These are phyloP conservation scores for Sordariomycetes sp. DNA, from an alignment of 2,329 filamentous ascomycete genomes.

Conservation along the genomic window DNA sequence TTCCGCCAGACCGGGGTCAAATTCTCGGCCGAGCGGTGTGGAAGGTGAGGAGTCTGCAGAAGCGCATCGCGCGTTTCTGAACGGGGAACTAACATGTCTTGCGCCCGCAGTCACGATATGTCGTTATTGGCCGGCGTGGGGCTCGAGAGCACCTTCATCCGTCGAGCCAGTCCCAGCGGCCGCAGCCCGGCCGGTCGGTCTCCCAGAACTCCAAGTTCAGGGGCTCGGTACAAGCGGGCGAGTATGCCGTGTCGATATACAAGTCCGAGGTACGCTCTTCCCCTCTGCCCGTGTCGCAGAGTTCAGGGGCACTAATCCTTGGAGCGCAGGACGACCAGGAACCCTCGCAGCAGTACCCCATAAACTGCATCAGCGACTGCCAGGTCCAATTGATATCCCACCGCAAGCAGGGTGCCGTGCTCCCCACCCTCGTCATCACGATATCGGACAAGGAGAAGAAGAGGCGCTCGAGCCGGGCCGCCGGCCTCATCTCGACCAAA, in stretches of 20 bases:
- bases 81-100: neutral
- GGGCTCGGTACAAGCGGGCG: constrained; percentile 18
- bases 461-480: constrained; percentile 52
- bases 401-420: constrained; percentile 48
- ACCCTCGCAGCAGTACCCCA: constrained; percentile 40
- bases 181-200: constrained; percentile 24
- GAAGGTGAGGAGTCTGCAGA: constrained; percentile 29
- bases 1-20: constrained; percentile 38
- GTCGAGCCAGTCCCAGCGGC: constrained; percentile 27
- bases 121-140: constrained; percentile 37
- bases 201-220: constrained; percentile 16
- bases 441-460: constrained; percentile 52
- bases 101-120: constrained; percentile 41
- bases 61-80: neutral
- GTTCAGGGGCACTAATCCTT: neutral
- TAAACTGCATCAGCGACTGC: constrained; percentile 42
- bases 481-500: constrained; percentile 38
- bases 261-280: constrained; percentile 38
- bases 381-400: constrained; percentile 48
- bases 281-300: neutral
- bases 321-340: constrained; percentile 38
- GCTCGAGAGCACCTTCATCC: constrained; percentile 24
- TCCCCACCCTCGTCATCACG: constrained; percentile 49
- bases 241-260: constrained; percentile 40
- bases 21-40: constrained; percentile 39